Evolutionary conservation across 352 stramenopile genomes (phyloP), one percentile per base, ranked within the genome.

Genomic region (Aphanomyces cochlioides): DNA sequence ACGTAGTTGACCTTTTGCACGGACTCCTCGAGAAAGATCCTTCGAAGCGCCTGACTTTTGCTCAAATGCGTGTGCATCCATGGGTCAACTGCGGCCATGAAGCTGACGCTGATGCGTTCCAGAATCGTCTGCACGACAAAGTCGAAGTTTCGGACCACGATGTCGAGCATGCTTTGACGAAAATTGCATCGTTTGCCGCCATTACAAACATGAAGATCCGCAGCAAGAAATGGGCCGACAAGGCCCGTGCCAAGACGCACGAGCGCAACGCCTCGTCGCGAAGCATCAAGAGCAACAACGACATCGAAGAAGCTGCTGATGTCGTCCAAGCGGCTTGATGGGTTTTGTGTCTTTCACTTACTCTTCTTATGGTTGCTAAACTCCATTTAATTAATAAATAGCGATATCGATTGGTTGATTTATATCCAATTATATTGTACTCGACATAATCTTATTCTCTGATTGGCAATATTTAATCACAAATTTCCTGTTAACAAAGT

Each of bases 1-100:
- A 48, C 8, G 64, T 92, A 12, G 36, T 69, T 0, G 67, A 80
- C 37, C 71, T 94, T 48, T 70, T 94, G 8, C 72, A 77, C 13
- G 87, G 85, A 56, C 72, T 94, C 53, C 56, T 94, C n/a, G 77
- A 87, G 56, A 92, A 93, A 66, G 77, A 92, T 39, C 83, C 87
- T 3, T 78, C 84, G 67, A 80, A 86, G 67, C 85, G 85, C 19
- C 90, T 81, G 79, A 84, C 78, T 19, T 72, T 95, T 43, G 60
- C 83, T 58, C 75, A 88, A 73, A 88, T 83, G 71, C 92, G 93
- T 72, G 53, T 87, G 54, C 77, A 91, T 66, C 12, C 72, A 48
- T 95, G 87, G 87, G 72, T 95, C 12, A 74, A 86, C 40, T 69
- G 84, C 4, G 87, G 78, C 7, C 58, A 92, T 8, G 75, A 80